Base-by-base conservation (phyloP, 2,329 filamentous ascomycete species). In the Neofusicoccum cordaticola region DNA sequence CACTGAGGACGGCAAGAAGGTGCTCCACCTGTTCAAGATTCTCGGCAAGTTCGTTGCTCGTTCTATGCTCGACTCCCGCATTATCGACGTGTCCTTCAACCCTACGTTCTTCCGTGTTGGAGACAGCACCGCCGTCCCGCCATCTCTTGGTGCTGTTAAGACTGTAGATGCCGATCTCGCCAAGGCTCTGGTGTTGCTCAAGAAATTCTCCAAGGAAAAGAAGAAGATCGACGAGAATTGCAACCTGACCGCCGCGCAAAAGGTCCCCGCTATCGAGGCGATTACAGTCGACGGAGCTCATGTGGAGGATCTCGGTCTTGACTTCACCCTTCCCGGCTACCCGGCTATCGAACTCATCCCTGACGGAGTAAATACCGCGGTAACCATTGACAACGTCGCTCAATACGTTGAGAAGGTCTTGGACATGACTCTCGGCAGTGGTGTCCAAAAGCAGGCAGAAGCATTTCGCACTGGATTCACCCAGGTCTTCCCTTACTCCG, bases 51-150 rank as follows among this genome's bases (percentile, higher is more conserved):
- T 99, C 75, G 93, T 98, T 53, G 95, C 96, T 35, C 88, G 95
- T 58, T 97, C 95, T 0, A 98, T 99, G 95, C 89, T 99, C 62
- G 95, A 99, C 75, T 97, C 94, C 0, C 88, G 95, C 62, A 98
- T 99, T 74, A 97, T 99, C 70, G 95, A 99, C 72, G 88, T 99
- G 69, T 95, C 94, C 64, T 95, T 99, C 79, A 99, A 97, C 74
- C 91, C 95, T 1, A 96, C 93, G 5, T 97, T 99, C 81, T 99
- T 99, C 88, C 91, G 94, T 65, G 91, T 97, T 68, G 92, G 91
- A 15, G 91, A 96, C 70, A 86, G 83, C 50, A 84, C 81, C 13
- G 81, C 81, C 15, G 88, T 97, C 3, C 88, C 88, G 22, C 93
- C 93, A 12, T 97, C 93, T 0, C 83, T 99, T 7, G 93, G 92